Conservation (phyloP, 345 rosid genomes). For the Gossypium bickii region DNA sequence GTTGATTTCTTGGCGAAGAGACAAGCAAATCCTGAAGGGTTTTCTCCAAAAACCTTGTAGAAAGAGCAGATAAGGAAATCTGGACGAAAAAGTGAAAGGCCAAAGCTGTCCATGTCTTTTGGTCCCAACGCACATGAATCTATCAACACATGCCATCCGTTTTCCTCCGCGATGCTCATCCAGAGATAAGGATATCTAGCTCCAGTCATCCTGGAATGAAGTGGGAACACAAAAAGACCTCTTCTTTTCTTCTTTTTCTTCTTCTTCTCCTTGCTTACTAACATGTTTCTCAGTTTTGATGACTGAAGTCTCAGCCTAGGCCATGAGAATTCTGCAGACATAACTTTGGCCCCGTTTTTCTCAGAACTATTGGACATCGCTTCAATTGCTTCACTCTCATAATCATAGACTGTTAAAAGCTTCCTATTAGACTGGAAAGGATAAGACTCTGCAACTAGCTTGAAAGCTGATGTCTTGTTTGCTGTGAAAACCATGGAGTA, state of each 20-base stretch:
- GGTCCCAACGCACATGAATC: conserved; percentile 95
- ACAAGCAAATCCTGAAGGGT: conserved; percentile 94
- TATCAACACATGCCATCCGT: conserved; percentile 82
- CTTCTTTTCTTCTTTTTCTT: conserved; percentile 52
- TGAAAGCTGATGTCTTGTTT: conserved; percentile 89
- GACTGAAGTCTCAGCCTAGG: conserved; percentile 74
- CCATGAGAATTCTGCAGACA: conserved; percentile 90
- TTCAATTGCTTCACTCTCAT: conserved; percentile 77
- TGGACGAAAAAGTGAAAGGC: conserved; percentile 75
- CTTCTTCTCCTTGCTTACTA: conserved; percentile 48
- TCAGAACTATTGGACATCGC: conserved; percentile 59
- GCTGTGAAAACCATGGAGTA: conserved; percentile 87
- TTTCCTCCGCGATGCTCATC: conserved; percentile 87
- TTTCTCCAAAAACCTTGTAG: conserved; percentile 89
- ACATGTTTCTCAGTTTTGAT: conserved; percentile 54
- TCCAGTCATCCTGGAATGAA: conserved; percentile 85
- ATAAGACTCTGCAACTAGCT: conserved; percentile 80
- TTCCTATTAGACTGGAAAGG: conserved; percentile 57
- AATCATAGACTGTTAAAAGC: conserved; percentile 84
- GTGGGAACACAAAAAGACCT: conserved; percentile 85
- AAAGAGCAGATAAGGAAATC: conserved; percentile 85
- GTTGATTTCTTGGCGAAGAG: conserved; percentile 81
- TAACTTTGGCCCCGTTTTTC: conserved; percentile 65
- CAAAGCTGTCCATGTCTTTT: conserved; percentile 93
- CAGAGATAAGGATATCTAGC: conserved; percentile 85